Conservation (phyloP, 2,329 filamentous ascomycete species). For the Aspergillus brasiliensis region DNA sequence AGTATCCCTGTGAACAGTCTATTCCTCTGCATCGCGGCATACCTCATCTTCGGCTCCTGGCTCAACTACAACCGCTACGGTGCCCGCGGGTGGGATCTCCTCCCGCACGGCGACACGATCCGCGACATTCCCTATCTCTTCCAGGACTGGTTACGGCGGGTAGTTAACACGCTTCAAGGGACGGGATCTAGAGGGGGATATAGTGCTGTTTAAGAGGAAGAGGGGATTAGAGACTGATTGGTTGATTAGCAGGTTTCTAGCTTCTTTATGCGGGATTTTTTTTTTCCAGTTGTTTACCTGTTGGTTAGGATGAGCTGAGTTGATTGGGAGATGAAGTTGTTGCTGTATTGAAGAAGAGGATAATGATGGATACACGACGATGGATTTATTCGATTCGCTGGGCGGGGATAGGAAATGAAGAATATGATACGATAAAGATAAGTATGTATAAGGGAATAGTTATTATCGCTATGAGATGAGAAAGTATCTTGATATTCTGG, state of each 20-base stretch:
- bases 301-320: neutral
- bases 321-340: too few relatives aligned
- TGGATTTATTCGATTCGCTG: too few relatives aligned
- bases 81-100: constrained; percentile 88
- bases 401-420: too few relatives aligned
- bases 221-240: neutral
- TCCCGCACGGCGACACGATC: constrained; percentile 90
- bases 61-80: constrained; percentile 98
- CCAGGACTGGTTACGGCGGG: constrained; percentile 80
- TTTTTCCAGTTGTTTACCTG: neutral
- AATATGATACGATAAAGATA: too few relatives aligned
- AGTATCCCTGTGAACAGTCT: constrained; percentile 56
- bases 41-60: constrained; percentile 98
- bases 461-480: neutral
- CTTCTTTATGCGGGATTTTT: neutral
- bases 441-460: too few relatives aligned
- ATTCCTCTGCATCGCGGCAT: constrained; percentile 82
- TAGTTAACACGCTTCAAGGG: constrained; percentile 82
- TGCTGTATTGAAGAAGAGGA: too few relatives aligned
- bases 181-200: constrained; percentile 86
- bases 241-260: neutral
- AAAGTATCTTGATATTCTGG: neutral
- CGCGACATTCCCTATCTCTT: constrained; percentile 89
- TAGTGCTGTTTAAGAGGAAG: constrained; percentile 88
- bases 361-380: too few relatives aligned